phyloP scores from a whole-genome alignment of 768 basidiomycete genomes.

The Rhodotorula babjevae region DNA sequence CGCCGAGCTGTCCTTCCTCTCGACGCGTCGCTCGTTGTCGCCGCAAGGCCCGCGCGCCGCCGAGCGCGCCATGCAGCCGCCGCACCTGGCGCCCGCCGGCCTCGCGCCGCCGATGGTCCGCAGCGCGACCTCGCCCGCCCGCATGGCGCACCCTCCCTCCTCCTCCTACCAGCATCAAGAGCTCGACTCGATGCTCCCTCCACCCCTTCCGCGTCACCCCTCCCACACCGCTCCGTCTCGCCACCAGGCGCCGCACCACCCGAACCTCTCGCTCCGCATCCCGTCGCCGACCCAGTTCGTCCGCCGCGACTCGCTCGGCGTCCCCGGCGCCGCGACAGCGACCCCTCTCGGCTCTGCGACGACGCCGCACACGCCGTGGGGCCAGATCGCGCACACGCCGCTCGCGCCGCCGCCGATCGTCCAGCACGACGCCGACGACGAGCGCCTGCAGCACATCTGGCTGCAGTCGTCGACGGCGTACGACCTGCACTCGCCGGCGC shows the following conservation, averaged over 20 bases:
- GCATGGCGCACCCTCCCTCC: background rate
- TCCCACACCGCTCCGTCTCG: background rate
- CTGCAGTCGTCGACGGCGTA: conserved; percentile 20
- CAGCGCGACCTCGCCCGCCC: conserved; percentile 1
- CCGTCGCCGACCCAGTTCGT: conserved; percentile 28
- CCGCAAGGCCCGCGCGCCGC: background rate
- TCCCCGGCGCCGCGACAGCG: background rate
- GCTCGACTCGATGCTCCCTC: background rate
- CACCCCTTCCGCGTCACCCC: background rate
- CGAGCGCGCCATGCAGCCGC: background rate
- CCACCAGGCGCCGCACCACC: conserved; percentile 9
- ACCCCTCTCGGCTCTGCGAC: background rate
- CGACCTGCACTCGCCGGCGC: conserved; percentile 38
- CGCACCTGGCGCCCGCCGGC: background rate
- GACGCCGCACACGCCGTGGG: conserved; percentile 29
- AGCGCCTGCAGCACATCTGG: conserved; percentile 40
- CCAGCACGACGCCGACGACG: background rate
- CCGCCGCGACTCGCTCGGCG: background rate
- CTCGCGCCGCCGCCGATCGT: conserved; percentile 36
- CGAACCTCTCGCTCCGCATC: conserved; percentile 35
- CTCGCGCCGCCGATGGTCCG: background rate
- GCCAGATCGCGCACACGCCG: conserved; percentile 38
- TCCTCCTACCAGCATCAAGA: background rate
- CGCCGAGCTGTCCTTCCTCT: conserved; percentile 24
- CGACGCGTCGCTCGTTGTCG: background rate